These are phyloP conservation scores for Inga oerstediana DNA, from an alignment of 306 rosid species.

Conservation along the genomic window DNA sequence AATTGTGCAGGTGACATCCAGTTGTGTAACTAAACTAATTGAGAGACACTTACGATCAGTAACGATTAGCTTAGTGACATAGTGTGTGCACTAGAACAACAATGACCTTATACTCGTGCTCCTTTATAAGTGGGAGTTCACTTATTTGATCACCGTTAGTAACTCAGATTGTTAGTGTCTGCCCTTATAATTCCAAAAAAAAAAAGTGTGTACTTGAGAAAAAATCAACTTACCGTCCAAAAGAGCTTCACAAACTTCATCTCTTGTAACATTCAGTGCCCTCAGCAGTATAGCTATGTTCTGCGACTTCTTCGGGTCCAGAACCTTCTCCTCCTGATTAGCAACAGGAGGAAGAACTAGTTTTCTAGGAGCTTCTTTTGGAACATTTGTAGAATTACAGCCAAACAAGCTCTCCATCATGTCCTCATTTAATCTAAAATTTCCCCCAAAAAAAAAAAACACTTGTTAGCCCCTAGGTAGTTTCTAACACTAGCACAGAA, in stretches of 20 bases:
- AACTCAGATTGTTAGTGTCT: too few relatives aligned
- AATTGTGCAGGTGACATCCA: background rate
- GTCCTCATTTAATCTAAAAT: constrained; percentile 81
- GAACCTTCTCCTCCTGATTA: constrained; percentile 71
- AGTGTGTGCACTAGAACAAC: background rate
- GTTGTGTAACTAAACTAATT: background rate
- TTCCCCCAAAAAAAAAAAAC: background rate
- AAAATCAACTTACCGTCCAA: constrained; percentile 66
- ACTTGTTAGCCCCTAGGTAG: background rate
- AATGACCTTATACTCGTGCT: too few relatives aligned
- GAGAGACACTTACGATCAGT: background rate
- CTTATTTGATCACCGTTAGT: too few relatives aligned
- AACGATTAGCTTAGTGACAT: background rate
- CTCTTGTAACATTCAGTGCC: constrained; percentile 91
- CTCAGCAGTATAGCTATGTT: constrained; percentile 92
- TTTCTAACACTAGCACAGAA: background rate
- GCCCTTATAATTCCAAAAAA: too few relatives aligned
- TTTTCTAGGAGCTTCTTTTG: constrained; percentile 65
- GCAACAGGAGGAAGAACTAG: constrained; percentile 72
- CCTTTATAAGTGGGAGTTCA: too few relatives aligned
- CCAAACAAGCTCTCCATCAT: constrained; percentile 98
- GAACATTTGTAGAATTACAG: constrained; percentile 55
- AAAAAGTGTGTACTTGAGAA: background rate
- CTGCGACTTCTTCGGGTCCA: constrained; percentile 95
- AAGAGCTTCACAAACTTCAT: constrained; percentile 95